A percentile compares a stretch with the other conserved stretches of the same genome.
Evolutionary conservation across 306 rosid species (phyloP).

Genomic region (Quercus aquifolioides): DNA sequence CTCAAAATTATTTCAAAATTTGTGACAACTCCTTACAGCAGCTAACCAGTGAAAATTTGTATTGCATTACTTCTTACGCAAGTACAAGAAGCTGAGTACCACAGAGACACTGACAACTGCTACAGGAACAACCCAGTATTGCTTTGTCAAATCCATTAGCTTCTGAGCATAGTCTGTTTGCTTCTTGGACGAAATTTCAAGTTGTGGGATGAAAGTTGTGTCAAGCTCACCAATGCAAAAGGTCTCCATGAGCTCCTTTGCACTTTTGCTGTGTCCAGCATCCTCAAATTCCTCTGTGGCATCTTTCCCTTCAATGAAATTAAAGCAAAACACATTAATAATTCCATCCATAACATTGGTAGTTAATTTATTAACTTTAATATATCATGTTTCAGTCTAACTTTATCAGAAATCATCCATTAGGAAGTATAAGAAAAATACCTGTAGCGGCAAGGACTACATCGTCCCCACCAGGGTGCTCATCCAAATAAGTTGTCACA

Average conservation of each 20-base stretch:
- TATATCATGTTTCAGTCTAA: neutral
- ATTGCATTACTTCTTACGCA: conserved; percentile 46
- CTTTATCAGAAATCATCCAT: neutral
- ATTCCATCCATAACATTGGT: conserved; percentile 10
- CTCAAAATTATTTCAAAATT: conserved; percentile 35
- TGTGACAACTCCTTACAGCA: conserved; percentile 20
- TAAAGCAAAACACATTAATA: conserved; percentile 16
- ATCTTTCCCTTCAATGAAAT: conserved; percentile 55
- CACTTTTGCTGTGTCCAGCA: conserved; percentile 77
- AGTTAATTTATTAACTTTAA: conserved; percentile 1
- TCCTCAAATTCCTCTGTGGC: conserved; percentile 95
- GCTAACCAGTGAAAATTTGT: conserved; percentile 10
- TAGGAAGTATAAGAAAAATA: conserved; percentile 20
- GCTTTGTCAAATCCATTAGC: conserved; percentile 44
- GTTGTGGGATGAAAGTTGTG: conserved; percentile 33
- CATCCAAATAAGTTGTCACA: conserved; percentile 73
- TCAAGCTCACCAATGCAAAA: conserved; percentile 74
- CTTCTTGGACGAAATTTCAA: conserved; percentile 33
- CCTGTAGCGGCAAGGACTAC: conserved; percentile 68
- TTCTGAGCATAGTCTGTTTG: conserved; percentile 24
- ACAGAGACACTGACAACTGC: conserved; percentile 58
- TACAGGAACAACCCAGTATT: conserved; percentile 56
- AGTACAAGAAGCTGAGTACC: conserved; percentile 49
- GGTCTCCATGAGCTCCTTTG: conserved; percentile 67
- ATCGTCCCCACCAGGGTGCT: conserved; percentile 96